Conservation (phyloP, 2,329 filamentous ascomycete species). For the Pseudogymnoascus sp. region DNA sequence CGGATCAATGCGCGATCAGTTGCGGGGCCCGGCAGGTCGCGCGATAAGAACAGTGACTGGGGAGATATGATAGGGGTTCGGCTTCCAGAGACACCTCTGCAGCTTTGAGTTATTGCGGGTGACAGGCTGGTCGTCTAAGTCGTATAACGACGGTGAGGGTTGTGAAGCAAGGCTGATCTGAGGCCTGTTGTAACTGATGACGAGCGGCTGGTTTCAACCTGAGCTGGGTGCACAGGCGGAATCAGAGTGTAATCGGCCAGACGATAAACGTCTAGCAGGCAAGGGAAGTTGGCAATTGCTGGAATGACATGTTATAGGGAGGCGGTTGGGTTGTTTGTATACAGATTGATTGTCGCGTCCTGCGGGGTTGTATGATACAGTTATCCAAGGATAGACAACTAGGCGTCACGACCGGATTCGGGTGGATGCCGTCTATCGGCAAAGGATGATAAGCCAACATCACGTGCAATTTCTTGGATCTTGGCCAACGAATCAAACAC, state of each 20-base stretch:
- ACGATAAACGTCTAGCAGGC: constrained; percentile 38
- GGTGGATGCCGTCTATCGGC: constrained; percentile 7
- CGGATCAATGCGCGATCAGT: neutral
- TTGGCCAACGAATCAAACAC: constrained; percentile 3
- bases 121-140: constrained; percentile 18
- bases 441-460: constrained; percentile 1
- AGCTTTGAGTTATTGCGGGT: neutral
- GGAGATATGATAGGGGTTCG: neutral
- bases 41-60: neutral
- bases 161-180: constrained; percentile 12
- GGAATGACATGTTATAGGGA: constrained; percentile 16
- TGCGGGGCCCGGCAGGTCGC: neutral
- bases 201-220: constrained; percentile 36
- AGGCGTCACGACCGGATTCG: constrained; percentile 8
- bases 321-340: constrained; percentile 16
- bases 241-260: constrained; percentile 36
- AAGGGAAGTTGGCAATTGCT: constrained; percentile 15
- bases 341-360: constrained; percentile 15
- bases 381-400: constrained; percentile 7
- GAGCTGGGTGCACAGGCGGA: constrained; percentile 39
- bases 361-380: constrained; percentile 9
- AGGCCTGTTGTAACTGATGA: constrained; percentile 35
- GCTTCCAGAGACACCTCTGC: neutral
- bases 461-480: neutral
- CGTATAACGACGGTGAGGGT: constrained; percentile 10